Evolutionary conservation across 331 rosid genomes (phyloP).

Genomic region (Acacia pycnantha): DNA sequence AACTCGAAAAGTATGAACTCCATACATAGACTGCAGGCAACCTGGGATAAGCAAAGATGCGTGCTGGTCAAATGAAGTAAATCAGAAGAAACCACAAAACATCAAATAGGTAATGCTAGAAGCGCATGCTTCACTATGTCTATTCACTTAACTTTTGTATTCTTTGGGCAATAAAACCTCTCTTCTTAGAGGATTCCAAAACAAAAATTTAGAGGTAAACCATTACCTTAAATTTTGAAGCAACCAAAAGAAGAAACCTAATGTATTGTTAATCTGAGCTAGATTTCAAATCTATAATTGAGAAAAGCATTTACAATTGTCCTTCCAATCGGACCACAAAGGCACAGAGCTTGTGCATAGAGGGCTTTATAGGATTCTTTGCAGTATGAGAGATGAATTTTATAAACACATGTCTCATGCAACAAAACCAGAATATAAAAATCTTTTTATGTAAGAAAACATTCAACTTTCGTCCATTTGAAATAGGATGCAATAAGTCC

Average conservation of each 20-base stretch:
- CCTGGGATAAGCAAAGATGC: slow-evolving; percentile 47
- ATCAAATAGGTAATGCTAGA: slow-evolving; percentile 15
- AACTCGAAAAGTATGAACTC: slow-evolving; percentile 82
- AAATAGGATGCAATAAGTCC: slow-evolving; percentile 2
- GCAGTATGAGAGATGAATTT: not conserved
- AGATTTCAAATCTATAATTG: slow-evolving; percentile 1
- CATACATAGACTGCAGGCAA: slow-evolving; percentile 80
- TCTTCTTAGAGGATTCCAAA: not conserved
- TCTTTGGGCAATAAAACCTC: slow-evolving; percentile 6
- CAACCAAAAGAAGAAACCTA: slow-evolving; percentile 1
- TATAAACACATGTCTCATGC: not conserved
- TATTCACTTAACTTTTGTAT: slow-evolving; percentile 8
- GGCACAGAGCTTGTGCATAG: not conserved
- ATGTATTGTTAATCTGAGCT: not conserved
- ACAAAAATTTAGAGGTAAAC: not conserved
- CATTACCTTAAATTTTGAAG: not conserved
- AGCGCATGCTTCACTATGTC: slow-evolving; percentile 3
- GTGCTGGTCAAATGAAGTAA: not conserved
- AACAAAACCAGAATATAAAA: not conserved
- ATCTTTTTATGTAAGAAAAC: not conserved
- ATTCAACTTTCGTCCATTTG: not conserved
- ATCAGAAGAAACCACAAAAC: slow-evolving; percentile 4
- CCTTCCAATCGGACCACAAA: slow-evolving; percentile 3
- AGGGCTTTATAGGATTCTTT: not conserved
- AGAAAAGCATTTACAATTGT: not conserved